A percentile compares a stretch with the other conserved stretches of the same genome.
Conservation (phyloP, 2,329 filamentous ascomycete species). For the Ceratocystis variospora region DNA sequence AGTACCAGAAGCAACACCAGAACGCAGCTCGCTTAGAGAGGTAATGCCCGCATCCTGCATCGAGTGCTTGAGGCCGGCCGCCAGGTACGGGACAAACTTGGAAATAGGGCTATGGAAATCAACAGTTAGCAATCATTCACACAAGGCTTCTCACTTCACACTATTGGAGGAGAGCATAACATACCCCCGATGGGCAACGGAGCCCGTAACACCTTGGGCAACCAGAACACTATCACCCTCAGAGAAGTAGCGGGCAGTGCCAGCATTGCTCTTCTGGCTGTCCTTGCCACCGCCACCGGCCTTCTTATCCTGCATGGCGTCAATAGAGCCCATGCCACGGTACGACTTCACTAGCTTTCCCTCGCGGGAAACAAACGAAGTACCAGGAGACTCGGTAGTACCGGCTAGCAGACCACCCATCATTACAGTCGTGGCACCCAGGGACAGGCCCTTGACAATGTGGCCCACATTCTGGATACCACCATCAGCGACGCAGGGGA, state of each 20-base stretch:
- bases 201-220: slow-evolving; percentile 87
- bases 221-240: slow-evolving; percentile 91
- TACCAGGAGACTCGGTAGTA: slow-evolving; percentile 92
- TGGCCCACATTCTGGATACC: slow-evolving; percentile 98
- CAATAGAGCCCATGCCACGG: slow-evolving; percentile 96
- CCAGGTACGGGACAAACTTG: slow-evolving; percentile 92
- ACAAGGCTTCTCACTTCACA: background rate
- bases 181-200: slow-evolving; percentile 60
- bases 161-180: slow-evolving; percentile 22
- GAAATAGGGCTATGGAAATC: slow-evolving; percentile 51
- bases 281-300: slow-evolving; percentile 61
- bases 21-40: slow-evolving; percentile 64
- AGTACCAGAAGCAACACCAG: slow-evolving; percentile 56
- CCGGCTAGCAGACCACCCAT: slow-evolving; percentile 97
- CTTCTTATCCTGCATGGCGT: slow-evolving; percentile 99
- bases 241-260: slow-evolving; percentile 95
- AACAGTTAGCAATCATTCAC: slow-evolving; percentile 24
- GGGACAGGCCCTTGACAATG: slow-evolving; percentile 93
- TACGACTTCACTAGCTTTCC: slow-evolving; percentile 98
- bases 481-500: slow-evolving; percentile 95
- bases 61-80: slow-evolving; percentile 91
- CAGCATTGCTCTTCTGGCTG: slow-evolving; percentile 72
- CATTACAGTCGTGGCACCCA: slow-evolving; percentile 94
- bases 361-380: slow-evolving; percentile 90
- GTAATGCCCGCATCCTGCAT: slow-evolving; percentile 87